Conservation (phyloP, 139 green algal species). For the Gonium pectorale region DNA sequence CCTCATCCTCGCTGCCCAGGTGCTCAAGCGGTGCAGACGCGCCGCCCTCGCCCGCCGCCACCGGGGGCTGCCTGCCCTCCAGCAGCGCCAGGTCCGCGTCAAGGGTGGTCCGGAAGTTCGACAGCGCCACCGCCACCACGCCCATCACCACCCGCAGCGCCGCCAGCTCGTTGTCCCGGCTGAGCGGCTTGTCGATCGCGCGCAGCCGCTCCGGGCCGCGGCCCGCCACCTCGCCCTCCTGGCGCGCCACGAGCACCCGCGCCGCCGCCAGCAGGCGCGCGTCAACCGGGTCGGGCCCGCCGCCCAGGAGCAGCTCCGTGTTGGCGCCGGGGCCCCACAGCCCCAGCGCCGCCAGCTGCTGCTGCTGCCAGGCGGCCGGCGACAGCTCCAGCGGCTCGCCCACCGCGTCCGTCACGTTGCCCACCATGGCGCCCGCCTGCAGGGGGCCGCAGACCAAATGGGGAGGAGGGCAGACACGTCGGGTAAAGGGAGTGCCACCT, state of each 20-base stretch:
- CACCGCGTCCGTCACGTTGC: conserved; percentile 28
- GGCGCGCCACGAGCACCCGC: conserved; percentile 60
- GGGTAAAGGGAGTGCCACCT: too few species aligned
- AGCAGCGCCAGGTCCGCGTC: conserved; percentile 69
- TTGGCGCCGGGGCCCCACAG: conserved; percentile 58
- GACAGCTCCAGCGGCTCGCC: conserved; percentile 49
- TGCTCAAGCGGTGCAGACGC: neutral
- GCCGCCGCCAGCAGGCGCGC: conserved; percentile 67
- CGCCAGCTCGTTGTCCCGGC: conserved; percentile 51
- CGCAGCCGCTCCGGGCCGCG: conserved; percentile 35
- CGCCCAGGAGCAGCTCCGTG: conserved; percentile 52
- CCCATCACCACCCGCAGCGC: conserved; percentile 68
- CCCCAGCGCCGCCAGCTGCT: conserved; percentile 56
- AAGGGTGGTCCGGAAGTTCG: conserved; percentile 65
- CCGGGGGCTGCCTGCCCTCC: neutral
- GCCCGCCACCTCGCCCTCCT: conserved; percentile 57
- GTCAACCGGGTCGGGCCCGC: conserved; percentile 52
- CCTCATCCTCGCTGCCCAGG: conserved; percentile 56
- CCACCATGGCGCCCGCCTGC: conserved; percentile 65
- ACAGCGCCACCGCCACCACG: conserved; percentile 64
- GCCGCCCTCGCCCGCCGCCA: neutral
- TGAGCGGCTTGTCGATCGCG: conserved; percentile 43
- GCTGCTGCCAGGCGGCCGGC: conserved; percentile 54
- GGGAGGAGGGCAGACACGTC: too few species aligned
- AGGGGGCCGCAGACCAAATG: neutral